Conservation (phyloP, 805 yeast species). For the Lipomyces japonicus region DNA sequence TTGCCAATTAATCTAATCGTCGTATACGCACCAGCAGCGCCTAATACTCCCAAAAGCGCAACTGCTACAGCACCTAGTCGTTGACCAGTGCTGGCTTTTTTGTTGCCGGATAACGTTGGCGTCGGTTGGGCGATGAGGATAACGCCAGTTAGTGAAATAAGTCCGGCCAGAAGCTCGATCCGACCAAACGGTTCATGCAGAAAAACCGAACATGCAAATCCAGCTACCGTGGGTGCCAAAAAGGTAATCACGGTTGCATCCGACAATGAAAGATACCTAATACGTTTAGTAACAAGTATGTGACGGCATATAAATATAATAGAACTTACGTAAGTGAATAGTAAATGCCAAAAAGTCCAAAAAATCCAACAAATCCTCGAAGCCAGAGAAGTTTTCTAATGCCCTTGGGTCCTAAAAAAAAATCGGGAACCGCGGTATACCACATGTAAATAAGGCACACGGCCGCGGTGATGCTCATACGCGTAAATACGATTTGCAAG, state of each 20-base stretch:
- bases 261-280: conserved; percentile 59
- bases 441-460: conserved; percentile 58
- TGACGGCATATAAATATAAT: not conserved
- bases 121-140: conserved; percentile 74
- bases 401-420: conserved; percentile 66
- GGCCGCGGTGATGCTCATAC: conserved; percentile 69
- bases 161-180: conserved; percentile 65
- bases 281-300: not conserved
- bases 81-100: conserved; percentile 49
- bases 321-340: conserved; percentile 51
- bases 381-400: conserved; percentile 51
- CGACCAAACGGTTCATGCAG: conserved; percentile 63
- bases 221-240: conserved; percentile 71
- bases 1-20: conserved; percentile 71
- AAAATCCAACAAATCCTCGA: conserved; percentile 70
- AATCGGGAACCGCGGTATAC: conserved; percentile 49
- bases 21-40: conserved; percentile 67
- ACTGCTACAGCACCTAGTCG: conserved; percentile 60
- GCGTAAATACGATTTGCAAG: conserved; percentile 66
- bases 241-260: conserved; percentile 82
- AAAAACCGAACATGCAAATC: conserved; percentile 63
- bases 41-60: conserved; percentile 64
- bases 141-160: conserved; percentile 70
- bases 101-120: conserved; percentile 11
- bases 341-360: conserved; percentile 78